Evolutionary conservation across 768 basidiomycete species (phyloP), one percentile per base, ranked within the genome.

Genomic region (Pleurotus djamor): DNA sequence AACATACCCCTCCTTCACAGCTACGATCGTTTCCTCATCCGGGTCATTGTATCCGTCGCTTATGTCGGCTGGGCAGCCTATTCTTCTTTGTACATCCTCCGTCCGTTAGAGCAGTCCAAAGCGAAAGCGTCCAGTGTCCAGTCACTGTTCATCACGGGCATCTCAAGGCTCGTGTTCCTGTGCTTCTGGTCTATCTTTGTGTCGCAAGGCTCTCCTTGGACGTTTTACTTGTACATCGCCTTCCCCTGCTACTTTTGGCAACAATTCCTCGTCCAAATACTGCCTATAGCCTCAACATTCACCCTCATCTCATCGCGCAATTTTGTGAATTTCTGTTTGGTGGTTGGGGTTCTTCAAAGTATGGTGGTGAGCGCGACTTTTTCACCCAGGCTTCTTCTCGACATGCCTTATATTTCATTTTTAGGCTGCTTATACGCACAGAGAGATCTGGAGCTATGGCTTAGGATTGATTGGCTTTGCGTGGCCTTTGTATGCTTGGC

Each of bases 181-280:
- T 69, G 66, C 1, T 83, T 80, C 56, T 85, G 81, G 74, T 59
- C 54, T 0, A 65, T 80, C 9, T 91, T 92, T 66, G 76, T 75
- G 41, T 45, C 86, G n/a, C 89, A 93, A 66, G 74, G 69, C 21
- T 84, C 86, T 0, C 88, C 91, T 0, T 83, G 79, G 81, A 84
- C 85, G 3, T 90, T 91, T 65, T 93, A 89, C 66, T 59, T 91
- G 44, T 95, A 95, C 66, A 79, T 86, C 37, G 68, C 79, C 4
- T 93, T 93, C 61, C 91, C 92, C 0, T 79, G 82, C 35, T 92
- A 84, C 72, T 94, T 94, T 69, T 92, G 90, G 90, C 76, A 77
- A 35, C 83, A 80, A 56, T 83, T 85, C 49, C 55, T 78, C 48
- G 59, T 69, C 1, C 75, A 76, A 55, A 66, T 58, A 0, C 43